phyloP scores from a whole-genome alignment of 139 green algal genomes.

The Ettlia oleoabundans region DNA sequence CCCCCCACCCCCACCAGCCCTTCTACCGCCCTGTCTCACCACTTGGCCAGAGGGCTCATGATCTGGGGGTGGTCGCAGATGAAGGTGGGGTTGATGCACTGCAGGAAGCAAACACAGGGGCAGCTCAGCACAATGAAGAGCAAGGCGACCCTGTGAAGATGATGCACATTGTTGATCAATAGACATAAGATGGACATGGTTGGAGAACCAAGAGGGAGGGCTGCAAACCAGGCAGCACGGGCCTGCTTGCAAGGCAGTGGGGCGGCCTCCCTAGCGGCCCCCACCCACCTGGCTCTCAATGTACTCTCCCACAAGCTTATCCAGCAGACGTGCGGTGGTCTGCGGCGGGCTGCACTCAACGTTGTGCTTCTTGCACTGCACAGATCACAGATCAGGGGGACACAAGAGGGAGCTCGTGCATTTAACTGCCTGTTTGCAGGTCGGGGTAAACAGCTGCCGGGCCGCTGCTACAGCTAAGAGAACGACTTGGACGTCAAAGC shows the following conservation, averaged over 20 bases:
- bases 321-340: conserved; percentile 93
- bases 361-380: conserved; percentile 71
- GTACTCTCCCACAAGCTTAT: conserved; percentile 99
- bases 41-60: conserved; percentile 99
- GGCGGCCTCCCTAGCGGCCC: neutral
- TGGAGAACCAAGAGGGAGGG: too few species aligned
- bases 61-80: conserved; percentile 99
- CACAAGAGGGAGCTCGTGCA: neutral
- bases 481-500: too few species aligned
- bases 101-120: neutral
- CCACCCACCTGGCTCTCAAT: conserved; percentile 81
- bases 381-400: neutral
- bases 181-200: too few species aligned
- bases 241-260: too few species aligned
- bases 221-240: too few species aligned
- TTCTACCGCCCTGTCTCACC: conserved; percentile 65
- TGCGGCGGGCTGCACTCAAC: conserved; percentile 88
- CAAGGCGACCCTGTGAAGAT: neutral
- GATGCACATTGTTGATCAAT: neutral
- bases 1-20: too few species aligned
- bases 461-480: too few species aligned
- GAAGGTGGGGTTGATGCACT: conserved; percentile 95
- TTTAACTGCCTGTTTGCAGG: too few species aligned
- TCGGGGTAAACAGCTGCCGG: too few species aligned
- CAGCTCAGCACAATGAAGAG: neutral